Evolutionary conservation across 2,329 filamentous ascomycete genomes (phyloP).

Genomic region (Stachybotrys chartarum): DNA sequence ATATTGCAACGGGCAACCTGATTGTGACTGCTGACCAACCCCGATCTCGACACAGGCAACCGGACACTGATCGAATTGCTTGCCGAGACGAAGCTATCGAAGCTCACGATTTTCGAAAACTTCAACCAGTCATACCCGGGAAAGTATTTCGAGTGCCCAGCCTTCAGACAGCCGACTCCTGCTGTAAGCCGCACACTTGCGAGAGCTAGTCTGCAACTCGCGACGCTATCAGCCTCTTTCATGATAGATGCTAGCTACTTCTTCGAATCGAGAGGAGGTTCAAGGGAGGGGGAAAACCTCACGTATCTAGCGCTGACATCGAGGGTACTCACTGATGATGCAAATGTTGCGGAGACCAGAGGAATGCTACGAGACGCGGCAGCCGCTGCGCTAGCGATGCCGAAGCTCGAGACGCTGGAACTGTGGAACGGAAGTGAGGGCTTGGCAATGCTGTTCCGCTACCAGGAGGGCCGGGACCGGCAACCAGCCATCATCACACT

Average conservation of each 20-base stretch:
- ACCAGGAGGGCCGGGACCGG: constrained; percentile 9
- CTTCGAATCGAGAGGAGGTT: constrained; percentile 14
- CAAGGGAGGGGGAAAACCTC: constrained; percentile 22
- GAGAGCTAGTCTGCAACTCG: constrained; percentile 18
- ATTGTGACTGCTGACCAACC: constrained; percentile 8
- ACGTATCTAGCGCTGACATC: constrained; percentile 23
- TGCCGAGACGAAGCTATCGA: constrained; percentile 14
- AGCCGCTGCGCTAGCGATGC: constrained; percentile 17
- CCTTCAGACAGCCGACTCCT: constrained; percentile 13
- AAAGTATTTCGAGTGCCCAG: constrained; percentile 6
- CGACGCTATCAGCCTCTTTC: constrained; percentile 21
- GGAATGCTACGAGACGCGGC: constrained; percentile 18
- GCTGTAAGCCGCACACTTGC: constrained; percentile 19
- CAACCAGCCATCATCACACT: constrained; percentile 13
- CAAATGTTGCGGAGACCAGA: constrained; percentile 10
- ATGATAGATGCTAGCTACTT: constrained; percentile 23
- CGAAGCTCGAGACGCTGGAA: constrained; percentile 20
- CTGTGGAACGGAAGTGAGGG: constrained; percentile 22
- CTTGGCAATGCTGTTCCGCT: constrained; percentile 16
- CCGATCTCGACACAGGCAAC: constrained; percentile 9
- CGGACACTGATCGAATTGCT: constrained; percentile 19
- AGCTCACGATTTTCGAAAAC: constrained; percentile 26
- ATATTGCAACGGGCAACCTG: constrained; percentile 5
- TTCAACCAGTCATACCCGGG: constrained; percentile 21
- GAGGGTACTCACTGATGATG: constrained; percentile 13